Evolutionary conservation across 306 rosid species (phyloP), one percentile per base, ranked within the genome.

Genomic region (Boehmeria nivea): DNA sequence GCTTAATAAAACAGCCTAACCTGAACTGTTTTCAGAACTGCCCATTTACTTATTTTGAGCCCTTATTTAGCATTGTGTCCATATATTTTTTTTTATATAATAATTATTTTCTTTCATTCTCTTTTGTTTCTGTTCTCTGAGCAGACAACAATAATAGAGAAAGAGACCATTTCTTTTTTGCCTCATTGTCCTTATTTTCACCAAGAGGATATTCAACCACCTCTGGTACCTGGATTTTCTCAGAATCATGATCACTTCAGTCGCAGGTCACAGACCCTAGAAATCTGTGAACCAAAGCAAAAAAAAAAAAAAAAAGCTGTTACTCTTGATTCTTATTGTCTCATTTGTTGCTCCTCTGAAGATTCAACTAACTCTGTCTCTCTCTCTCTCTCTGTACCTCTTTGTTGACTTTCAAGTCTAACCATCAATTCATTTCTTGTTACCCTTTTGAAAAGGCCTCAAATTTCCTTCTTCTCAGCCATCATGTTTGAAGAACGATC

Each of bases 201-300:
- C 16, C 45, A 61, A 51, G 69, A 64, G 36, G 36, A 42, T 38
- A 39, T 66, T 66, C 59, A 64, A 43, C 63, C 45, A 40, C 15
- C 45, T n/a, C 66, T 73, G 31, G 40, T 70, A 65, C 51, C 60
- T 55, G 60, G 48, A 27, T 20, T 53, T 71, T 49, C 70, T 38
- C 46, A 48, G 55, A 31, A 49, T 59, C 36, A 6, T 10, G 9
- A n/a, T n/a, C n/a, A 31, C 8, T 31, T 40, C 67, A 52, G 60
- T 27, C 38, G 8, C 54, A 48, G 51, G 40, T 68, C 56, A 18
- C 54, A 44, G 42, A 12, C 61, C 75, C 72, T 12, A 62, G 75
- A 72, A 61, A 57, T 62, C 45, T 3, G 45, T 71, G 66, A 60
- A 36, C 44, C 55, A 37, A 54, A 39, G 66, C 55, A 37, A 54